Base-by-base conservation (phyloP, 2,329 filamentous ascomycete genomes). In the Ophiostoma quercus region DNA sequence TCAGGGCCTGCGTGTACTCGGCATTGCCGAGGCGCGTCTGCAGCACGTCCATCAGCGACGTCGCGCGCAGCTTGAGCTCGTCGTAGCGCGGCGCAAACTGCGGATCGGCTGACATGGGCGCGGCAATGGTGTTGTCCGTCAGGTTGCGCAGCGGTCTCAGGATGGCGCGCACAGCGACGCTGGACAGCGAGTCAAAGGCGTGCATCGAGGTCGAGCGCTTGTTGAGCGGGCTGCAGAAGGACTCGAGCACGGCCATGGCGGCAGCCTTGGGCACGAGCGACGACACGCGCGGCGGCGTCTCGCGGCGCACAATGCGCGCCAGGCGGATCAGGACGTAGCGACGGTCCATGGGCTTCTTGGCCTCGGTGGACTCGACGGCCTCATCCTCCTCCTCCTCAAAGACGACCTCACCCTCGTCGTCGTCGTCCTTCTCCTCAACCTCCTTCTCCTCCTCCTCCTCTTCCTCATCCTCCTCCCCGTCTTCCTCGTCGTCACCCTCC, bases 1-100 rank as follows among this genome's bases (percentile, higher is more conserved):
- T 79, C 76, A 98, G 83, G 65, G 89, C 84, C 69, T 84, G 83
- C n/a, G 94, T 88, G 80, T 94, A 99, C 72, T 87, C 87, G 0
- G 88, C 86, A 1, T 90, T 92, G 57, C 94, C 95, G 68, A 97
- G 83, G 77, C 91, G 93, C 81, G 89, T 90, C 81, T 97, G 93
- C 71, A 99, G 78, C n/a, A 85, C 81, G 73, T 92, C 90, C 82
- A 98, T 88, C 12, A 94, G 83, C 75, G 94, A 90, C 73, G 90
- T 87, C 4, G 91, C 90, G 70, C 89, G 88, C 57, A 86, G 84
- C 74, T 90, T 88, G 43, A 99, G 82, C 0, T 83, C 83, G 73
- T 92, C 90, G 78, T 94, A 90, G 25, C 84, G 85, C 6, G 84
- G 82, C 74, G 85, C 87, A 82, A 94, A 94, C 0, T 81, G 77